Percentiles rank a stretch among this genome's conserved stretches.
Evolutionary conservation across 2,329 filamentous ascomycete genomes (phyloP).

Genomic region (Cladophialophora immunda): DNA sequence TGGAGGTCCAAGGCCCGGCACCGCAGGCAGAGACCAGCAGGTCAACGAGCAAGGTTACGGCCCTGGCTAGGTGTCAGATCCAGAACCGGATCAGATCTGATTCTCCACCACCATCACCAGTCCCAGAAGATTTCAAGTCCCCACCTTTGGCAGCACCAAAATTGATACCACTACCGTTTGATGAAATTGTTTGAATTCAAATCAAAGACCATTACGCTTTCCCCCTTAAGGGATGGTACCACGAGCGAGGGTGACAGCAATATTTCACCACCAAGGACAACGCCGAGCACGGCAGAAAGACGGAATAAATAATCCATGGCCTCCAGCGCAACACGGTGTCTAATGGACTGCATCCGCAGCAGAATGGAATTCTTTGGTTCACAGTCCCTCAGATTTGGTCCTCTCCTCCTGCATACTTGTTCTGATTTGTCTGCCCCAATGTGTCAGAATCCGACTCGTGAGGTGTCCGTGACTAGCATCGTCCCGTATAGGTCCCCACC

Average conservation of each 20-base stretch:
- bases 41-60: conserved; percentile 41
- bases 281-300: conserved; percentile 1
- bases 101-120: not conserved
- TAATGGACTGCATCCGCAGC: not conserved
- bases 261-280: not conserved
- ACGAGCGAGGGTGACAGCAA: conserved; percentile 1
- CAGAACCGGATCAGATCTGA: not conserved
- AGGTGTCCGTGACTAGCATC: not conserved
- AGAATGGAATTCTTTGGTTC: conserved; percentile 4
- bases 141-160: not conserved
- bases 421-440: not conserved
- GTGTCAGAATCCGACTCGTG: not conserved
- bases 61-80: conserved; percentile 32
- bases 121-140: not conserved
- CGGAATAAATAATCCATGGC: not conserved
- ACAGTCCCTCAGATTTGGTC: not conserved
- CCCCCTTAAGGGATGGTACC: not conserved
- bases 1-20: conserved; percentile 38
- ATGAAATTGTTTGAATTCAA: not conserved
- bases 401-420: not conserved
- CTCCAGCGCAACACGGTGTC: not conserved
- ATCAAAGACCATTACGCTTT: not conserved
- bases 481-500: not conserved
- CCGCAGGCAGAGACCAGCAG: conserved; percentile 36
- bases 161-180: conserved; percentile 14